Conservation (phyloP, 371 early-diverging fungal species). For the Synchytrium microbalum region DNA sequence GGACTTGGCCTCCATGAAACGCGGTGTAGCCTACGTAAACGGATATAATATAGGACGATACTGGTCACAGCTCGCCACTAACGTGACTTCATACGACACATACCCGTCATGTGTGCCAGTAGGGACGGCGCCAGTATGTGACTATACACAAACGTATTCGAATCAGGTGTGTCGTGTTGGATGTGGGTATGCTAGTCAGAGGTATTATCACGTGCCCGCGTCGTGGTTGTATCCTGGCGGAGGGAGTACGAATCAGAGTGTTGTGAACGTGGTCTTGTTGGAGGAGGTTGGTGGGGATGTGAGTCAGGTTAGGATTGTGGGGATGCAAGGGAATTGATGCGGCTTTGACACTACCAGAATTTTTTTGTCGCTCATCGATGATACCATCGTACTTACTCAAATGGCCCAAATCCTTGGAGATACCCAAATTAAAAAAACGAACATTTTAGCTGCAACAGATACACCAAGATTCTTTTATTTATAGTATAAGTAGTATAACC, state of each 20-base stretch:
- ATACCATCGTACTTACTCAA: no score
- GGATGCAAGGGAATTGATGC: neutral
- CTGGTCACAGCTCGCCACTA: constrained; percentile 27
- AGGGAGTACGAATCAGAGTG: constrained; percentile 3
- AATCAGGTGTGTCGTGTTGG: constrained; percentile 26
- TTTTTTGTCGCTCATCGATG: no score
- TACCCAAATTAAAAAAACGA: no score
- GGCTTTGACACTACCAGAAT: no score
- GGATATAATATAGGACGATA: constrained; percentile 40
- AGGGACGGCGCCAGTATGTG: constrained; percentile 9
- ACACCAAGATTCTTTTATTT: no score
- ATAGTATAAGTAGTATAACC: no score
- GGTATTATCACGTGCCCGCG: constrained; percentile 39
- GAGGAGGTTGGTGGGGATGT: constrained; percentile 38
- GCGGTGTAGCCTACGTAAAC: constrained; percentile 40
- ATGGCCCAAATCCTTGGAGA: no score
- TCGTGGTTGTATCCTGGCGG: constrained; percentile 22
- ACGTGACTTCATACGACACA: constrained; percentile 7
- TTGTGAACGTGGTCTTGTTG: constrained; percentile 23
- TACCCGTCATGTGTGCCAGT: constrained; percentile 12
- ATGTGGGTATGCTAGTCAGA: constrained; percentile 35
- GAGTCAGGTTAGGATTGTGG: constrained; percentile 19
- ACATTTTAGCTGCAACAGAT: no score
- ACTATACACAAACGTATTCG: constrained; percentile 23
- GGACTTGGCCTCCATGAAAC: constrained; percentile 34